These are phyloP conservation scores for Handroanthus guayacan DNA, from an alignment of 257 asterid genomes.

Conservation along the genomic window DNA sequence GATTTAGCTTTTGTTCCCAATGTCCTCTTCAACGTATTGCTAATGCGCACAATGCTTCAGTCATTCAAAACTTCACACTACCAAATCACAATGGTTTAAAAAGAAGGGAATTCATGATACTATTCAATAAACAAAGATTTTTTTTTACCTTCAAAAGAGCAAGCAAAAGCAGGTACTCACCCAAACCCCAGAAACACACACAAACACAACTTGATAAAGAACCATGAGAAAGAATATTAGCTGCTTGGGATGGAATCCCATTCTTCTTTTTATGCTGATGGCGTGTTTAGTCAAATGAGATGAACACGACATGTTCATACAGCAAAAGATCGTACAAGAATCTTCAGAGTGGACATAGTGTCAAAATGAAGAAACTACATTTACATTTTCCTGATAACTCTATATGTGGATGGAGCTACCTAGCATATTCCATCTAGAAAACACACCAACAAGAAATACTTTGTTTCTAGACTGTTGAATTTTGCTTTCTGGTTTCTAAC, in stretches of 20 bases:
- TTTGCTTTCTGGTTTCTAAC: neutral
- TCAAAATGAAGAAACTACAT: neutral
- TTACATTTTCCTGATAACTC: neutral
- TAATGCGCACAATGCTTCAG: neutral
- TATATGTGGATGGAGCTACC: neutral
- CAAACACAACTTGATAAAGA: conserved; percentile 1
- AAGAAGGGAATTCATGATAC: neutral
- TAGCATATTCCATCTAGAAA: neutral
- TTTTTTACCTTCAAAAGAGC: neutral
- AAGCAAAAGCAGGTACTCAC: neutral
- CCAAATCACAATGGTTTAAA: neutral
- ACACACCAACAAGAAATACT: neutral
- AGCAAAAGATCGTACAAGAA: neutral
- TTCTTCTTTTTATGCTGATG: neutral
- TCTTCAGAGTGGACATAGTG: neutral
- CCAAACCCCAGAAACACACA: neutral
- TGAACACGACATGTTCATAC: neutral
- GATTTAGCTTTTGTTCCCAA: conserved; percentile 1
- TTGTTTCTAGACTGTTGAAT: neutral
- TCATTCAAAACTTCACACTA: neutral
- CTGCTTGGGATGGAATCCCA: neutral
- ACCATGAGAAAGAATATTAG: neutral
- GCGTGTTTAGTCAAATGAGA: neutral
- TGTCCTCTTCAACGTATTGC: conserved; percentile 13
- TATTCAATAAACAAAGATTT: neutral